Percentiles rank a stretch among this genome's conserved stretches.
phyloP scores from a whole-genome alignment of 495 filamentous ascomycete genomes.

The Aspergillus asperescens region DNA sequence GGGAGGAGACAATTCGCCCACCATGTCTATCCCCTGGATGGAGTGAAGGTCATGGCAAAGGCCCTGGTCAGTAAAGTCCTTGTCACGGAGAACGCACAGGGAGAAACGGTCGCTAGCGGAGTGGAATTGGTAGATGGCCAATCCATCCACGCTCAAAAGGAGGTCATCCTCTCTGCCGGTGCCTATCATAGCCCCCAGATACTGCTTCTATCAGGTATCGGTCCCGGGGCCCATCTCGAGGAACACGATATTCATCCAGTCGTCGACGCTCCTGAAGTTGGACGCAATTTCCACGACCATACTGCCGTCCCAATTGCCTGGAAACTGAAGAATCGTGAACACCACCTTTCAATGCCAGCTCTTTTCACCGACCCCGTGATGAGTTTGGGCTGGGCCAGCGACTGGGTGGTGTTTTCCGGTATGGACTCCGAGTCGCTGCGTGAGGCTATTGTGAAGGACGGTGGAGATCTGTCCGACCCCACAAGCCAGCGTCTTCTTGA shows the following conservation, averaged over 20 bases:
- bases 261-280: neutral
- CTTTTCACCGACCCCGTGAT: too few species aligned
- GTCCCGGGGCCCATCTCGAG: neutral
- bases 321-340: slow-evolving; percentile 1
- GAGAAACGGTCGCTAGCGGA: slow-evolving; percentile 20
- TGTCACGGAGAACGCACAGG: slow-evolving; percentile 9
- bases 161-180: slow-evolving; percentile 31
- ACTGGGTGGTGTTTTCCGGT: too few species aligned
- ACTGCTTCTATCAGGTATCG: slow-evolving; percentile 9
- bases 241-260: neutral
- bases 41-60: slow-evolving; percentile 18
- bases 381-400: too few species aligned
- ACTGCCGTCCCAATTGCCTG: slow-evolving; percentile 2
- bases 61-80: slow-evolving; percentile 21
- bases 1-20: slow-evolving; percentile 30
- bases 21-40: slow-evolving; percentile 21
- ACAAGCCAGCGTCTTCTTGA: slow-evolving; percentile 16
- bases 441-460: too few species aligned
- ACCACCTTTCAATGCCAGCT: neutral
- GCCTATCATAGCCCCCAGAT: slow-evolving; percentile 18
- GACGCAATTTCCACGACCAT: slow-evolving; percentile 12
- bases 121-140: slow-evolving; percentile 24
- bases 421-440: too few species aligned
- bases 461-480: slow-evolving; percentile 12
- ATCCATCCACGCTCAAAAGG: slow-evolving; percentile 17